Evolutionary conservation across 805 yeast genomes (phyloP).

Genomic region (Saccharomycopsis fibuligera): DNA sequence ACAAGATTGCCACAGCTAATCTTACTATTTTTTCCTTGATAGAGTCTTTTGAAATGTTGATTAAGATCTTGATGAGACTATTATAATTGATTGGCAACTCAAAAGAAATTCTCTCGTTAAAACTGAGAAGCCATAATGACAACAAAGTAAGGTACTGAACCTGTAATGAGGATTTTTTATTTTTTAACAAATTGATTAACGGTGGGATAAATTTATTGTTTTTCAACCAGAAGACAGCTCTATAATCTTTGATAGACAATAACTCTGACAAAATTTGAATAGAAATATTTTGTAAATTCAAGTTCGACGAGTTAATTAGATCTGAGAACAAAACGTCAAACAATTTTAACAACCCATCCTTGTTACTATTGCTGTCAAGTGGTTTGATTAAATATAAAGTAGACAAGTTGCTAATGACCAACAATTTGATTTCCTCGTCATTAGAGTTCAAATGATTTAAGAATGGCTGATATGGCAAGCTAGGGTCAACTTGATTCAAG

Average conservation of each 20-base stretch:
- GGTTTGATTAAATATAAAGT: constrained; percentile 35
- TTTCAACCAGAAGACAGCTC: constrained; percentile 43
- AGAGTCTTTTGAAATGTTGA: constrained; percentile 63
- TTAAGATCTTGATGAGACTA: constrained; percentile 43
- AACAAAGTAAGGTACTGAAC: constrained; percentile 75
- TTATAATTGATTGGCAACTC: constrained; percentile 46
- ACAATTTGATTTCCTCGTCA: constrained; percentile 52
- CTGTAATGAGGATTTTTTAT: constrained; percentile 47
- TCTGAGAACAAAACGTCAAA: constrained; percentile 32
- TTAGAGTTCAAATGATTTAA: constrained; percentile 43
- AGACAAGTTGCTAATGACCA: constrained; percentile 49
- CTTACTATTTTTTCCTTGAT: constrained; percentile 90
- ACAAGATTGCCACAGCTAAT: constrained; percentile 67
- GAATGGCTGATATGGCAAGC: constrained; percentile 49
- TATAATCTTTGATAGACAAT: constrained; percentile 46
- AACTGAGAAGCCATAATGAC: constrained; percentile 79
- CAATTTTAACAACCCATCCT: constrained; percentile 33
- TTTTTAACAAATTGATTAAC: constrained; percentile 40
- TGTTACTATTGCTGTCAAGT: constrained; percentile 22
- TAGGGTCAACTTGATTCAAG: constrained; percentile 13
- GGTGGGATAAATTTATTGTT: constrained; percentile 42
- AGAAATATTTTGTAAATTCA: constrained; percentile 52
- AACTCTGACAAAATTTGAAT: constrained; percentile 62
- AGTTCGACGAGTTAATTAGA: constrained; percentile 31
- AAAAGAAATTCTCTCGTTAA: constrained; percentile 47